phyloP scores from a whole-genome alignment of 306 rosid genomes.

The Lotus japonicus region DNA sequence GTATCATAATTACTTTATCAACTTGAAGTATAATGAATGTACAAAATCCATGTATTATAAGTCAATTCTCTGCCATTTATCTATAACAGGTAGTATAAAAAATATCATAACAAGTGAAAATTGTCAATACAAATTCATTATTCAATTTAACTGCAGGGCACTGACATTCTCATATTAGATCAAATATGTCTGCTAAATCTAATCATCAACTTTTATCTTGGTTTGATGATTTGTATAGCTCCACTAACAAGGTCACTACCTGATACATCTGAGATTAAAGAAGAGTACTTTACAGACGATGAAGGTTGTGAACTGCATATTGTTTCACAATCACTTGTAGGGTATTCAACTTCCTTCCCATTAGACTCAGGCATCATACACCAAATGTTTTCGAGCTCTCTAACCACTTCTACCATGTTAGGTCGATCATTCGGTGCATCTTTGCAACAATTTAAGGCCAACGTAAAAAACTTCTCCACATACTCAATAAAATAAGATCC shows the following conservation, averaged over 20 bases:
- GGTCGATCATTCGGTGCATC: conserved; percentile 69
- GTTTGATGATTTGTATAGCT: conserved; percentile 52
- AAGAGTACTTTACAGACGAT: conserved; percentile 35
- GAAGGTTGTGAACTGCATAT: conserved; percentile 38
- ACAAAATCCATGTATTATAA: too few relatives aligned
- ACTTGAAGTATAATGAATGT: too few relatives aligned
- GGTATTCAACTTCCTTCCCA: conserved; percentile 17
- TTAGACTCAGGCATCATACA: conserved; percentile 51
- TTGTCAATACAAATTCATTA: background rate
- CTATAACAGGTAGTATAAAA: background rate
- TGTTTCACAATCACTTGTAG: conserved; percentile 30
- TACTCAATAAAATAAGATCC: conserved; percentile 59
- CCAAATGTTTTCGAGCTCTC: conserved; percentile 67
- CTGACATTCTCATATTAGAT: background rate
- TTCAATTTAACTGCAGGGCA: background rate
- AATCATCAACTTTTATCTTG: conserved; percentile 50
- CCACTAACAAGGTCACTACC: too few relatives aligned
- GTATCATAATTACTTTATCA: too few relatives aligned
- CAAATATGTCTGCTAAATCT: background rate
- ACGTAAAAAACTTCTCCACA: conserved; percentile 42
- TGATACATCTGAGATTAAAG: conserved; percentile 54
- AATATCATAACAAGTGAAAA: background rate
- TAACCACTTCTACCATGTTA: conserved; percentile 71
- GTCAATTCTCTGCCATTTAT: background rate
- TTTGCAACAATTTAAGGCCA: conserved; percentile 74